Percentiles rank a stretch among this genome's conserved stretches.
Evolutionary conservation across 2,329 filamentous ascomycete species (phyloP).

Genomic region (Diaporthe sp.): DNA sequence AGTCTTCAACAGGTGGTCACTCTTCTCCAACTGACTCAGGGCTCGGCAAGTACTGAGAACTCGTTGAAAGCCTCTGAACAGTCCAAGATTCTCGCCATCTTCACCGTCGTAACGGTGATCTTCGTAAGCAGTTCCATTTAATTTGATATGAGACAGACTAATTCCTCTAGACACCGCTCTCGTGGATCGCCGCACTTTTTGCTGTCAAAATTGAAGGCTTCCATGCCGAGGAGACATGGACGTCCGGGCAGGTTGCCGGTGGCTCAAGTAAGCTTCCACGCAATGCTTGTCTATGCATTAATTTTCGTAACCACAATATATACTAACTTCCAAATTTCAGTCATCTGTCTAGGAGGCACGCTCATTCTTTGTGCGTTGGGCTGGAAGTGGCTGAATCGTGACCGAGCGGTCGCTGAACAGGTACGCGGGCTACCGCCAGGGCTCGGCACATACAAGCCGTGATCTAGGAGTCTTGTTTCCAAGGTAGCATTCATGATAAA

Average conservation of each 20-base stretch:
- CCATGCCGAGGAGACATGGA: slow-evolving; percentile 14
- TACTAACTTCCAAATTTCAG: not conserved
- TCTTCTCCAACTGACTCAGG: slow-evolving; percentile 5
- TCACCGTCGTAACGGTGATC: slow-evolving; percentile 10
- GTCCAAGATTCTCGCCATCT: slow-evolving; percentile 25
- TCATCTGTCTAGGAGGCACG: not conserved
- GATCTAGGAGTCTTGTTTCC: too few relatives aligned
- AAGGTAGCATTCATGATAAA: too few relatives aligned
- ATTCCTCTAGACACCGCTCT: not conserved
- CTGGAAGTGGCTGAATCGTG: slow-evolving; percentile 9
- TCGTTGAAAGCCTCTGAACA: slow-evolving; percentile 8
- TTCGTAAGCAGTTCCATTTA: not conserved
- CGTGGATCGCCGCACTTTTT: slow-evolving; percentile 8
- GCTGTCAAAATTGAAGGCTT: slow-evolving; percentile 12
- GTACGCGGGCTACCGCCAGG: too few relatives aligned
- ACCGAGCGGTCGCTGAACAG: not conserved
- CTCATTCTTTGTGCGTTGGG: not conserved
- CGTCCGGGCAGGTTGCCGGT: not conserved
- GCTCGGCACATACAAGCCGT: not conserved
- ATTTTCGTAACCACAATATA: not conserved
- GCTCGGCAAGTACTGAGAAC: slow-evolving; percentile 18
- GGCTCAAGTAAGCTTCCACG: not conserved
- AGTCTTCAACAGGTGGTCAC: not conserved
- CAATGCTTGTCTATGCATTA: not conserved
- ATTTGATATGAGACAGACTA: too few relatives aligned